A percentile compares a stretch with the other conserved stretches of the same genome.
These are phyloP conservation scores for Toxoplasma gondii DNA, from an alignment of 169 alveolate species.

Conservation along the genomic window DNA sequence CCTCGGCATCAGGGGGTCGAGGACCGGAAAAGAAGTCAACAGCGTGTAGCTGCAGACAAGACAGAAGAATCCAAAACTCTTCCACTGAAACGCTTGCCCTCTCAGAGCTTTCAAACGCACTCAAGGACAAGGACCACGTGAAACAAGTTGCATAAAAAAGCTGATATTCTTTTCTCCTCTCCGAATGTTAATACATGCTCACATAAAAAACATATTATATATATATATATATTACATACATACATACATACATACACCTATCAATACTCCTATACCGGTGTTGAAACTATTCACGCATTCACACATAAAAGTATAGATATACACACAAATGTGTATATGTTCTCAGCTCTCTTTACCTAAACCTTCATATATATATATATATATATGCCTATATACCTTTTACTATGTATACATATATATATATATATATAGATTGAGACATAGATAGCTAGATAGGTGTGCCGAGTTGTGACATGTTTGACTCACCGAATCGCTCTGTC, in stretches of 20 bases:
- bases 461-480: not conserved
- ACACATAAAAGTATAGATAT: no score
- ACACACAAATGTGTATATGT: no score
- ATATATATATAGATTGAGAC: not conserved
- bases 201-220: no score
- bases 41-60: not conserved
- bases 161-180: not conserved
- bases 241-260: not conserved
- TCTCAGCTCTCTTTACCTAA: no score
- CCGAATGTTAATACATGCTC: not conserved
- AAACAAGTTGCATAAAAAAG: not conserved
- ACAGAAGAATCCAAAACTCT: not conserved
- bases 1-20: conserved; percentile 7
- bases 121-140: not conserved
- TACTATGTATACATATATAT: not conserved
- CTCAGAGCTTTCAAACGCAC: not conserved
- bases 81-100: not conserved
- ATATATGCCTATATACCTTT: no score
- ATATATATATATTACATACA: not conserved
- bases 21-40: conserved; percentile 5
- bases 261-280: not conserved
- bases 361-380: no score
- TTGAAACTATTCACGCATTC: no score
- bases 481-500: conserved; percentile 27
- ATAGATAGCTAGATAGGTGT: not conserved